Percentiles rank a stretch among this genome's conserved stretches.
These are phyloP conservation scores for Saccharomycopsis fibuligera DNA, from an alignment of 805 yeast species.

Conservation along the genomic window DNA sequence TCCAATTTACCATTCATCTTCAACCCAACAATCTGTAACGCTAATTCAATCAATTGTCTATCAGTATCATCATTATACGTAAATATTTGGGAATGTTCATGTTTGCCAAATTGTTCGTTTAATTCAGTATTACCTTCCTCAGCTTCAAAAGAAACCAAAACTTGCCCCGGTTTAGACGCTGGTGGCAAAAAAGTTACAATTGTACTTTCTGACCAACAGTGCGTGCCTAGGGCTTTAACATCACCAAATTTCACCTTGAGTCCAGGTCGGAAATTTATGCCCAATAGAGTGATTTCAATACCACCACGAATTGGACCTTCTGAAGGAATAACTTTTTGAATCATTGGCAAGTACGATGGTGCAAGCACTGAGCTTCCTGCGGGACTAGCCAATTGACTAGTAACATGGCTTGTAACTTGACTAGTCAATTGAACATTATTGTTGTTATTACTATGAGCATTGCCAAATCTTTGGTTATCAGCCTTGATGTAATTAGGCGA, in stretches of 20 bases:
- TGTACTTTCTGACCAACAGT: slow-evolving; percentile 94
- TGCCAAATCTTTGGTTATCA: slow-evolving; percentile 9
- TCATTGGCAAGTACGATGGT: slow-evolving; percentile 37
- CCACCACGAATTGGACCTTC: slow-evolving; percentile 97
- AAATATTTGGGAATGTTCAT: slow-evolving; percentile 45
- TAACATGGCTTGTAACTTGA: background rate
- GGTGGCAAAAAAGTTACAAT: slow-evolving; percentile 94
- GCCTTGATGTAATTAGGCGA: slow-evolving; percentile 13
- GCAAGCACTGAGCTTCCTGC: background rate
- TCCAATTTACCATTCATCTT: slow-evolving; percentile 95
- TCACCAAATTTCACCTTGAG: slow-evolving; percentile 82
- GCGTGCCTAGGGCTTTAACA: slow-evolving; percentile 72
- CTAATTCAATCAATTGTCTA: slow-evolving; percentile 87
- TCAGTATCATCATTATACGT: slow-evolving; percentile 95
- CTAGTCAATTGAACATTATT: background rate
- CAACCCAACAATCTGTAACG: slow-evolving; percentile 91
- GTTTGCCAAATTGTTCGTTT: background rate
- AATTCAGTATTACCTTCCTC: slow-evolving; percentile 7
- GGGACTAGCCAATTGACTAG: slow-evolving; percentile 3
- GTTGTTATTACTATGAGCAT: slow-evolving; percentile 2
- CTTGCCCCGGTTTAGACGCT: slow-evolving; percentile 83
- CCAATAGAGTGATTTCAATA: slow-evolving; percentile 85
- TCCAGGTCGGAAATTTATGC: slow-evolving; percentile 80
- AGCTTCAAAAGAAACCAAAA: slow-evolving; percentile 68
- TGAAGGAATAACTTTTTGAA: slow-evolving; percentile 87